Evolutionary conservation across 164 flowering plant genomes (phyloP).

Genomic region (Magnolia changhungtana): DNA sequence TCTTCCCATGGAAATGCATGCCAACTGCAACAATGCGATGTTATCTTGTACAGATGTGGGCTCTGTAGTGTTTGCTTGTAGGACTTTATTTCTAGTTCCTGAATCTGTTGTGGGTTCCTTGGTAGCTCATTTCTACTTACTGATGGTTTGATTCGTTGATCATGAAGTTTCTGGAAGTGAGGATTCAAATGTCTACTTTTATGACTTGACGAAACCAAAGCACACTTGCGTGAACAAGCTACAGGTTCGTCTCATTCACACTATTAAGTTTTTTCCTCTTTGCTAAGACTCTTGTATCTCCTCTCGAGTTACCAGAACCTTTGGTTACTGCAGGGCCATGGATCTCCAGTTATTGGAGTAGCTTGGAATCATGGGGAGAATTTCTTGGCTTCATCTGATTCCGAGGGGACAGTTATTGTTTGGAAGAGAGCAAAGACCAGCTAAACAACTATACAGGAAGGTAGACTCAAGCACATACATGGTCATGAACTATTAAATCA

Average conservation of each 20-base stretch:
- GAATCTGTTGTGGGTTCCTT: background rate
- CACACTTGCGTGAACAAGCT: slow-evolving; percentile 94
- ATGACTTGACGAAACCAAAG: slow-evolving; percentile 89
- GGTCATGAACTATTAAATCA: background rate
- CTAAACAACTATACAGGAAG: background rate
- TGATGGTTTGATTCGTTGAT: background rate
- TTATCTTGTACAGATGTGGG: background rate
- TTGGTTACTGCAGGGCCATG: slow-evolving; percentile 72
- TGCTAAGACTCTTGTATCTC: background rate
- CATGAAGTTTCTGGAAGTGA: slow-evolving; percentile 89
- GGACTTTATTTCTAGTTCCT: background rate
- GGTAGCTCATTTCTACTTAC: background rate
- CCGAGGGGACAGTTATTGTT: slow-evolving; percentile 87
- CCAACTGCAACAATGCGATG: too few relatives aligned
- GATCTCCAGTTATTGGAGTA: slow-evolving; percentile 66
- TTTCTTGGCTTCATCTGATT: slow-evolving; percentile 93
- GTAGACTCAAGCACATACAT: background rate
- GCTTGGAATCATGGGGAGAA: slow-evolving; percentile 99
- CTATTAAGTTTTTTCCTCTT: background rate
- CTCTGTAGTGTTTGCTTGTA: background rate
- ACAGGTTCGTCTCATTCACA: slow-evolving; percentile 47
- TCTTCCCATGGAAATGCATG: too few relatives aligned
- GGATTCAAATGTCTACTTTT: slow-evolving; percentile 94
- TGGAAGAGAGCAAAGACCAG: slow-evolving; percentile 87
- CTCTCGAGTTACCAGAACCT: background rate